Evolutionary conservation across 805 yeast species (phyloP), one percentile per base, ranked within the genome.

Genomic region (Candida silvatica): DNA sequence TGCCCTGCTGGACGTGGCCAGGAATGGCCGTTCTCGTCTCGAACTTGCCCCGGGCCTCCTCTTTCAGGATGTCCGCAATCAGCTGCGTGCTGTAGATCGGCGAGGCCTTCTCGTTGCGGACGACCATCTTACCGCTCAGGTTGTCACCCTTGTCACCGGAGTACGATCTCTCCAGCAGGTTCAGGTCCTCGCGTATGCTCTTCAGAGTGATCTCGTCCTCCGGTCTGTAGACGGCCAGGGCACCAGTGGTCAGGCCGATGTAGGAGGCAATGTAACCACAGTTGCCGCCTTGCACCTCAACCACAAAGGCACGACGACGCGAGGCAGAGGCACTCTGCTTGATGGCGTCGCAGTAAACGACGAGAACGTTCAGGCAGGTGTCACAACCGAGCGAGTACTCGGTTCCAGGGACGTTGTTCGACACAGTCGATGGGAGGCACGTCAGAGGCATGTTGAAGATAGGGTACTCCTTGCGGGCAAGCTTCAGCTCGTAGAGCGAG

Each of bases 391-490:
- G 55, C 0, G 87, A 79, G 55, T 79, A 80, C 57, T 81, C 87
- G 3, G 87, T 76, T 41, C 88, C 90, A 29, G 90, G 90, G 38
- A 80, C 88, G 48, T 80, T 80, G 50, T 80, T 80, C 16, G 97
- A 87, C 44, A 92, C 85, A 2, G 98, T 92, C 3, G 97, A 90
- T 8, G 98, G 98, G 45, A 92, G 70, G 48, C 85, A 75, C 28
- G 84, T 82, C 84, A 90, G 80, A 43, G 98, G 98, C 45, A 92
- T 87, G 59, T 90, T 77, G 65, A 92, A 84, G 20, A 90, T 77
- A 29, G 98, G 97, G 62, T 86, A 92, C 39, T 74, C 64, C 12
- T 56, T 46, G 58, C 96, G 75, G 22, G 92, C 86, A 46, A 70
- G 69, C 47, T 83, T 81, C 45, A 92, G 71, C 64, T 87, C 83